A percentile compares a stretch with the other conserved stretches of the same genome.
These are phyloP conservation scores for Magnaporthales sp. DNA, from an alignment of 2,329 filamentous ascomycete genomes.

Conservation along the genomic window DNA sequence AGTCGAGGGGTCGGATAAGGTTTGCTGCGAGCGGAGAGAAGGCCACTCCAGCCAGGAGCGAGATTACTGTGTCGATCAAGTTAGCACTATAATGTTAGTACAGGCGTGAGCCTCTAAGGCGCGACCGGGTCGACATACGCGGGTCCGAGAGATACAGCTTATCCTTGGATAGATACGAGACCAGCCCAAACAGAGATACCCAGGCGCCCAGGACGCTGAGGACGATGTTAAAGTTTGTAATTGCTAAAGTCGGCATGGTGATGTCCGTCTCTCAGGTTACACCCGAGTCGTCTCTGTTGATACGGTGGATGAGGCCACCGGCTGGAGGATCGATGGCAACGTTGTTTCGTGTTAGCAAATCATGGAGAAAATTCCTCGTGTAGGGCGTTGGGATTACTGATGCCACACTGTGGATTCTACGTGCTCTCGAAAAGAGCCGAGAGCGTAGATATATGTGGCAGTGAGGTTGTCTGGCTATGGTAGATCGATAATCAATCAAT, in stretches of 20 bases:
- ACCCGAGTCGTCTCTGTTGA: not conserved
- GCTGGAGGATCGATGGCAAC: not conserved
- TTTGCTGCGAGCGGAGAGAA: slow-evolving; percentile 71
- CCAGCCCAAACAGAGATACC: slow-evolving; percentile 80
- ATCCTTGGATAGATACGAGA: slow-evolving; percentile 85
- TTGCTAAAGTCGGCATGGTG: slow-evolving; percentile 31
- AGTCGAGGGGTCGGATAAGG: slow-evolving; percentile 66
- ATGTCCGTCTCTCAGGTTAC: not conserved
- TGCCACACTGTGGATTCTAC: not conserved
- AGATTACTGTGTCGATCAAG: slow-evolving; percentile 55
- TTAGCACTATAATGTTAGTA: slow-evolving; percentile 5
- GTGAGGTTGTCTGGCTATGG: not conserved
- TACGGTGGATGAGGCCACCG: not conserved
- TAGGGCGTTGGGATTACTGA: not conserved
- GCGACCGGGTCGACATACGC: slow-evolving; percentile 44
- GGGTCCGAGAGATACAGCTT: slow-evolving; percentile 87
- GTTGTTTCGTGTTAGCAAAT: not conserved
- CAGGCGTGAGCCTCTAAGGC: not conserved
- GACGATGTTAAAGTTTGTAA: slow-evolving; percentile 75
- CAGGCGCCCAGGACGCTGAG: slow-evolving; percentile 77
- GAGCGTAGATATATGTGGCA: not conserved
- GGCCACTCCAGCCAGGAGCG: slow-evolving; percentile 66
- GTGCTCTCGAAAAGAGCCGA: not conserved
- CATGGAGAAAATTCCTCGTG: not conserved
- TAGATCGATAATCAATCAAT: not conserved